Evolutionary conservation across 2,329 filamentous ascomycete species (phyloP).

Genomic region (Trichoderma sp.): DNA sequence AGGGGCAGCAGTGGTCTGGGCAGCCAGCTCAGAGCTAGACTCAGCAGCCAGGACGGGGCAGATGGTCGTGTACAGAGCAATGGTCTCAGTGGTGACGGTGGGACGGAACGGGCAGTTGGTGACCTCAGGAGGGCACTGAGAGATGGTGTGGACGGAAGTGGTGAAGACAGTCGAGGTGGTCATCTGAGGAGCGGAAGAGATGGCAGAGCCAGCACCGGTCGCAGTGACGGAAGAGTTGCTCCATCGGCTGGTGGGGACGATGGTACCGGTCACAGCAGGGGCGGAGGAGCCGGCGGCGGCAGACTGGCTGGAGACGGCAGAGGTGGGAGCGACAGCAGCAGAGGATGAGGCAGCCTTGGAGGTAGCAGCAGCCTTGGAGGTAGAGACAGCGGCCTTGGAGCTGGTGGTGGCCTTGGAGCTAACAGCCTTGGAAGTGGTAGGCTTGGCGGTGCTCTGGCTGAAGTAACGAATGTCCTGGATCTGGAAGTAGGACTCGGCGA

Average conservation of each 20-base stretch:
- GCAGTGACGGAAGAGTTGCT: slow-evolving; percentile 4
- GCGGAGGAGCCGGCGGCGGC: background rate
- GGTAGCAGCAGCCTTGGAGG: background rate
- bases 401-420: background rate
- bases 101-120: slow-evolving; percentile 44
- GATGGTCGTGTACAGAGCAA: slow-evolving; percentile 45
- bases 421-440: background rate
- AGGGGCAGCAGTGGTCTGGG: background rate
- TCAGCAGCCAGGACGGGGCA: slow-evolving; percentile 38
- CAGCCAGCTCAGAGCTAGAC: background rate
- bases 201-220: background rate
- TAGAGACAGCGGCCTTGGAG: background rate
- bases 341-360: slow-evolving; percentile 3
- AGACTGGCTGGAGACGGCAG: slow-evolving; percentile 10
- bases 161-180: slow-evolving; percentile 47
- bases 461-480: slow-evolving; percentile 49
- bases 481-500: slow-evolving; percentile 49
- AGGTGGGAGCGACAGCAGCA: slow-evolving; percentile 8
- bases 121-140: slow-evolving; percentile 54
- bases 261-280: background rate
- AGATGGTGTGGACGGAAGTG: slow-evolving; percentile 56
- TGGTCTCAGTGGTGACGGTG: slow-evolving; percentile 44
- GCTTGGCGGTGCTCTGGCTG: slow-evolving; percentile 28
- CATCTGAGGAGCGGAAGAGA: slow-evolving; percentile 14
- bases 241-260: background rate